Percentiles rank a stretch among this genome's conserved stretches.
phyloP scores from a whole-genome alignment of 1,284 basidiomycete genomes.

The Sanghuangporus baumii region DNA sequence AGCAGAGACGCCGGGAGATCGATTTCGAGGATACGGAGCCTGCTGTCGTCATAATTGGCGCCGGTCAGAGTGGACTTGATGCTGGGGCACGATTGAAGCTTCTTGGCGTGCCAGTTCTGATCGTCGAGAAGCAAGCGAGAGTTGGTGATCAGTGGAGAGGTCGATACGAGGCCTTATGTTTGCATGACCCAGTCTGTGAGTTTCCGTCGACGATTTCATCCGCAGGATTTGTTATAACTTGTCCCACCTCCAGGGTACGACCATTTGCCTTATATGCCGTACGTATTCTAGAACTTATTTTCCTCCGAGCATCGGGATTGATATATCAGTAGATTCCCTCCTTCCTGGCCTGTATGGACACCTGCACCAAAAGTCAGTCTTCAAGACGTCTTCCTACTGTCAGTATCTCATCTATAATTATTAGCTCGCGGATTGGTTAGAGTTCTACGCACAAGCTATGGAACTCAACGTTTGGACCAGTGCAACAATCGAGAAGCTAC shows the following conservation, averaged over 20 bases:
- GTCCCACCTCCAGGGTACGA: conserved; percentile 18
- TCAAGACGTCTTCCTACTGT: conserved; percentile 21
- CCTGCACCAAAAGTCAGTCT: conserved; percentile 44
- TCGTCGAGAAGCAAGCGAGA: conserved; percentile 48
- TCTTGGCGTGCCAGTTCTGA: conserved; percentile 44
- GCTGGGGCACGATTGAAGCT: conserved; percentile 54
- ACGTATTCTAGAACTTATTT: conserved; percentile 10
- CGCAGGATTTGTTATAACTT: conserved; percentile 7
- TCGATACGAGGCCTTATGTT: conserved; percentile 53
- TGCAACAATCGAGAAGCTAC: conserved; percentile 39
- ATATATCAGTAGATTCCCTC: conserved; percentile 39
- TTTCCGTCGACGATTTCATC: conserved; percentile 17
- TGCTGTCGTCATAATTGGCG: conserved; percentile 54
- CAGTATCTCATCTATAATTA: neutral
- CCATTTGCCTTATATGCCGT: conserved; percentile 23
- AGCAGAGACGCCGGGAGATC: conserved; percentile 34
- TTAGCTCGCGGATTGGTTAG: conserved; percentile 67
- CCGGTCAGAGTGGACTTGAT: conserved; percentile 60
- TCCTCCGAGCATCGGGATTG: neutral
- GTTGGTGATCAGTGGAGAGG: conserved; percentile 57
- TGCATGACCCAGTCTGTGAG: conserved; percentile 64
- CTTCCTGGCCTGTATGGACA: conserved; percentile 57
- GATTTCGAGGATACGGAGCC: conserved; percentile 36
- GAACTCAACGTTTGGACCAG: conserved; percentile 66
- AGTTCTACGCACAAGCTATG: conserved; percentile 56